Percentiles rank a stretch among this genome's conserved stretches.
phyloP scores from a whole-genome alignment of 23 red algal genomes.

The Chondrus crispus region DNA sequence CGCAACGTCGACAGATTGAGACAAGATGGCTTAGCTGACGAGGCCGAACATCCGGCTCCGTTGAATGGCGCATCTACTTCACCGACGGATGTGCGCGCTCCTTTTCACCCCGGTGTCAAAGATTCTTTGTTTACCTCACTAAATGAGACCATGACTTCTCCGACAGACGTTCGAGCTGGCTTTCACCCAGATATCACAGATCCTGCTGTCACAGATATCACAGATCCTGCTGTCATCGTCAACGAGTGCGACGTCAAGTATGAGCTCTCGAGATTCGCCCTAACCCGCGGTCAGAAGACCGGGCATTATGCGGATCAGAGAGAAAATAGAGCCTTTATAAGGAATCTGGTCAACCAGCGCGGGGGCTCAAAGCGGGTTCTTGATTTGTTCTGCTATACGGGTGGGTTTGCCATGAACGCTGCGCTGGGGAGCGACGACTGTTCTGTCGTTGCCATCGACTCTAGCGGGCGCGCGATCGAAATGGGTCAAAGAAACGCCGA shows the following conservation, averaged over 20 bases:
- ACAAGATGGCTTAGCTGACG: conserved; percentile 24
- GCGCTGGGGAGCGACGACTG: conserved; percentile 15
- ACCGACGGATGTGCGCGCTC: neutral
- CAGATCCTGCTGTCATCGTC: neutral
- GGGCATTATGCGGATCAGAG: conserved; percentile 70
- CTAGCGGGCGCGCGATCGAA: neutral
- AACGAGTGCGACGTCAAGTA: conserved; percentile 23
- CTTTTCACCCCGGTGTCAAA: no score
- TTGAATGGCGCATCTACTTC: no score
- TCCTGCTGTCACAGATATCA: no score
- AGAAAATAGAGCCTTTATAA: conserved; percentile 30
- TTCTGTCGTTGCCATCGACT: conserved; percentile 47
- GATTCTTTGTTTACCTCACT: no score
- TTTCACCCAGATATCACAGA: no score
- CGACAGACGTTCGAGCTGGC: no score
- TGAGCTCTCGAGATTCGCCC: neutral
- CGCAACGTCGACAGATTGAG: conserved; percentile 30
- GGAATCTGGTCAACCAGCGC: neutral
- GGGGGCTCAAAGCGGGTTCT: neutral
- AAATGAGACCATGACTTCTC: no score
- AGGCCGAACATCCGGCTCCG: no score
- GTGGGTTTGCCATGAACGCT: conserved; percentile 54
- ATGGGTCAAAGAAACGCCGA: conserved; percentile 38
- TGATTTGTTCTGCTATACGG: conserved; percentile 63
- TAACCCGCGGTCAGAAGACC: conserved; percentile 55